Evolutionary conservation across 1,284 basidiomycete species (phyloP).

Genomic region (Malassezia caprae): DNA sequence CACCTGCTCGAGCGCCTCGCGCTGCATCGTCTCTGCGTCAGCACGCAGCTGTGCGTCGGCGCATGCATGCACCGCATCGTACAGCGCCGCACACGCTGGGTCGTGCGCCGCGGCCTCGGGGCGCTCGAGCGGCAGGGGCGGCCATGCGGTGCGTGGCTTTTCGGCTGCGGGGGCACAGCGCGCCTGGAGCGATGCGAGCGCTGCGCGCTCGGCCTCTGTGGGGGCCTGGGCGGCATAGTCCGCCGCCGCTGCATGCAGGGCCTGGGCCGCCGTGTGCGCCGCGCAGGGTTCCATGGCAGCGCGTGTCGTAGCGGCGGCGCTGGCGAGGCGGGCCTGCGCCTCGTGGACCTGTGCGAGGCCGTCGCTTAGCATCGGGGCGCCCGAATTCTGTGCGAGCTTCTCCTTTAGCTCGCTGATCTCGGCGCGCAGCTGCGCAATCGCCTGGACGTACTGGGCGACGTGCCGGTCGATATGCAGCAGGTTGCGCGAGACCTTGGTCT

Average conservation of each 20-base stretch:
- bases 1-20: constrained; percentile 1
- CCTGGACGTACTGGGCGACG: constrained; percentile 58
- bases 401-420: constrained; percentile 77
- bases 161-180: background rate
- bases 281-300: background rate
- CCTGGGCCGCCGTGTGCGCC: background rate
- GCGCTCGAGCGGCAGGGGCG: background rate
- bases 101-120: background rate
- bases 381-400: constrained; percentile 58
- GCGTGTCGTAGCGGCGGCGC: background rate
- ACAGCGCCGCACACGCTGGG: background rate
- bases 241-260: background rate
- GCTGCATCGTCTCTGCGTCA: background rate
- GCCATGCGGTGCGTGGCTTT: background rate
- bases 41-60: background rate
- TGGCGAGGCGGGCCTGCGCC: background rate
- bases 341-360: background rate
- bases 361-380: background rate
- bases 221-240: background rate
- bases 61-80: constrained; percentile 2
- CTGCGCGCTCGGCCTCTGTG: background rate
- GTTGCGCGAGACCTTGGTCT: constrained; percentile 46
- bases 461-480: constrained; percentile 47
- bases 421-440: constrained; percentile 73
- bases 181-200: background rate